Base-by-base conservation (phyloP, 331 rosid genomes). In the Arachis monticola region DNA sequence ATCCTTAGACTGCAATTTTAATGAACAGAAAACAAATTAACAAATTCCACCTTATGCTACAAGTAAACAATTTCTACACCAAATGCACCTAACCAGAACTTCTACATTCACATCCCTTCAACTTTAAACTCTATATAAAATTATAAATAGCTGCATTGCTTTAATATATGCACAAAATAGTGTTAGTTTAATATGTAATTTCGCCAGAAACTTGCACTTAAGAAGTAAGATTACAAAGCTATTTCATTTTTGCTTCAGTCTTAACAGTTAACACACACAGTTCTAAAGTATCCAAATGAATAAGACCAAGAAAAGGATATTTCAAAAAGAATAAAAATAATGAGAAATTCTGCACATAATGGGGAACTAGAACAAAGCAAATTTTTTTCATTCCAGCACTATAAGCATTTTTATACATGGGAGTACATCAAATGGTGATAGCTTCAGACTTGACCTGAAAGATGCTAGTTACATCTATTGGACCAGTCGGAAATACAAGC, bases 1-100 rank as follows among this genome's bases (percentile, higher is more conserved):
- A 87, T 80, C 90, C 89, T 87, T 64, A 93, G 64, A 77, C 98
- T 89, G 93, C 84, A 85, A 64, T 82, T 71, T 76, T 70, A 73
- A 57, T 80, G 71, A 80, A 64, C 32, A 73, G 31, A 67, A 35
- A 67, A 66, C 38, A 62, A 47, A 72, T 83, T 80, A 83, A 53
- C 57, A 50, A 67, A 60, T 61, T 62, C 63, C 70, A 72, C 70
- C 46, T 31, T 35, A 75, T 10, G 60, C 30, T 52, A 56, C 72
- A 51, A 59, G 38, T 63, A 65, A 75, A 55, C 7, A 30, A 45
- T 59, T 38, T 27, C 30, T 17, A 76, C 13, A 57, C 41, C 63
- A 7, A 7, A 67, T 8, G 22, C 2, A 52, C 55, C 30, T 44
- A 17, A 46, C 44, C 6, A 12, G 51, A 67, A 60, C 17, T 62